Conservation (phyloP, 2,329 filamentous ascomycete species). For the Hirsutella thompsonii region DNA sequence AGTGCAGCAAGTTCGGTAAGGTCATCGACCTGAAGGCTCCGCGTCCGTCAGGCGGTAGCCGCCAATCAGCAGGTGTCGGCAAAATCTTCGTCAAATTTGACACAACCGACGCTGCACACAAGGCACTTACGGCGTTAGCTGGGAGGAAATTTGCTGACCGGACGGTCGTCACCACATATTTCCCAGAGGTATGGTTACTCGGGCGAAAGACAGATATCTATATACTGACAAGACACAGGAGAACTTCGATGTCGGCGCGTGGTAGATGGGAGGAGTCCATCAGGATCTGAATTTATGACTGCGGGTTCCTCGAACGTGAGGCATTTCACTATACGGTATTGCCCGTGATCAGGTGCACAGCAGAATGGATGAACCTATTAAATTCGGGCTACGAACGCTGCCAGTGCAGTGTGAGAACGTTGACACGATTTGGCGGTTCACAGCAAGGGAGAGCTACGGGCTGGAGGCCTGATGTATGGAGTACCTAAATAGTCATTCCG, state of each 20-base stretch:
- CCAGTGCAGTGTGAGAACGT: too few relatives aligned
- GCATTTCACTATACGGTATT: too few relatives aligned
- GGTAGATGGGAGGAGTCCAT: too few relatives aligned
- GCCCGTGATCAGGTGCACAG: neutral
- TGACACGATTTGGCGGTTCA: too few relatives aligned
- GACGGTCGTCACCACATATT: slow-evolving; percentile 93
- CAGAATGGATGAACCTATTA: neutral
- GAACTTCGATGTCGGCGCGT: slow-evolving; percentile 85
- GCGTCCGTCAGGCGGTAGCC: slow-evolving; percentile 67
- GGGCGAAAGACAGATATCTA: neutral
- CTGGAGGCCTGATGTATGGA: too few relatives aligned
- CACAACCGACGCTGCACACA: slow-evolving; percentile 60
- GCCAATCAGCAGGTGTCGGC: slow-evolving; percentile 79
- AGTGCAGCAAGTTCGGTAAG: slow-evolving; percentile 82
- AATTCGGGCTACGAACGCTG: neutral
- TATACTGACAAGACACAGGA: slow-evolving; percentile 40
- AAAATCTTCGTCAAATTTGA: slow-evolving; percentile 98
- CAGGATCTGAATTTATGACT: too few relatives aligned
- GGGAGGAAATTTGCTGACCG: slow-evolving; percentile 93
- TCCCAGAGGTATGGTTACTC: slow-evolving; percentile 61
- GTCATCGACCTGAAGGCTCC: slow-evolving; percentile 89
- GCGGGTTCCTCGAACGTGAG: too few relatives aligned
- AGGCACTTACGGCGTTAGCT: slow-evolving; percentile 78
- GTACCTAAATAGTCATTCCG: neutral
- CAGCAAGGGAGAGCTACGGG: too few relatives aligned